phyloP scores from a whole-genome alignment of 2,329 filamentous ascomycete genomes.

The Chaetoscypha palmicola region DNA sequence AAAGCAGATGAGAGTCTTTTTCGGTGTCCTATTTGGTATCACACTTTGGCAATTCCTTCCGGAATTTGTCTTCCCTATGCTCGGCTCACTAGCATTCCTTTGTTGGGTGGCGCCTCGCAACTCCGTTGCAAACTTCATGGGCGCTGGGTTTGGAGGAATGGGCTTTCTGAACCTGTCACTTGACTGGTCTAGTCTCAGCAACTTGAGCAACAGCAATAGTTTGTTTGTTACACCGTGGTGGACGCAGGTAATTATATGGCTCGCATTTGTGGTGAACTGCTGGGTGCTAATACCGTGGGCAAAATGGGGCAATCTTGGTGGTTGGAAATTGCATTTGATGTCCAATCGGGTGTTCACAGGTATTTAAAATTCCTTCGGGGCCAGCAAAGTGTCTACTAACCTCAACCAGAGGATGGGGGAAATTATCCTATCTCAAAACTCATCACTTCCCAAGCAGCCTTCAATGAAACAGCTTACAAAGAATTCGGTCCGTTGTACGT shows the following conservation, averaged over 20 bases:
- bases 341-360: conserved; percentile 41
- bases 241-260: conserved; percentile 51
- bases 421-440: conserved; percentile 32
- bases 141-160: conserved; percentile 54
- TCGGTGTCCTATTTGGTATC: conserved; percentile 43
- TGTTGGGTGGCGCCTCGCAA: conserved; percentile 58
- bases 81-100: conserved; percentile 52
- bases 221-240: conserved; percentile 52
- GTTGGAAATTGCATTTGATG: conserved; percentile 48
- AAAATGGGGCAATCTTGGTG: conserved; percentile 47
- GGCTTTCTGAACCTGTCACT: conserved; percentile 52
- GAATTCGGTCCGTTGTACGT: conserved; percentile 48
- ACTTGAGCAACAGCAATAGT: conserved; percentile 35
- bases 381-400: too few relatives aligned
- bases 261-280: conserved; percentile 47
- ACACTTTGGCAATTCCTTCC: conserved; percentile 56
- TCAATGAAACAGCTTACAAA: conserved; percentile 37
- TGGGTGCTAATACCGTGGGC: conserved; percentile 53
- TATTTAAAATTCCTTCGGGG: too few relatives aligned
- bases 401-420: conserved; percentile 6
- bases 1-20: conserved; percentile 52
- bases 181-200: conserved; percentile 54
- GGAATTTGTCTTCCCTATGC: conserved; percentile 53
- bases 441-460: conserved; percentile 29
- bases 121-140: conserved; percentile 52